Evolutionary conservation across 371 early-diverging fungal genomes (phyloP).

Genomic region (Enterospora canceri): DNA sequence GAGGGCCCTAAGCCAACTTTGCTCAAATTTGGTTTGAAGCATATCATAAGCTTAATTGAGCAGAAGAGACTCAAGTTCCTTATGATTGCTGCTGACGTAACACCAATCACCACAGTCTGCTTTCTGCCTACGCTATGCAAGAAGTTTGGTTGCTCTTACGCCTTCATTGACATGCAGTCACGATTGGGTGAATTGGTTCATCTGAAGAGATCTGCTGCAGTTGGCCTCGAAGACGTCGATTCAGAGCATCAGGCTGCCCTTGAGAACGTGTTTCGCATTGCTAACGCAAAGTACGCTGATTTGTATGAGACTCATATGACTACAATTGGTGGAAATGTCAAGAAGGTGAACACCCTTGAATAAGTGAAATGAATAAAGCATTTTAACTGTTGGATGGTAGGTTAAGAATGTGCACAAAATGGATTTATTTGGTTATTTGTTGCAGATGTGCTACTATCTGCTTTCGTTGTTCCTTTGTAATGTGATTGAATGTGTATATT

Average conservation of each 20-base stretch:
- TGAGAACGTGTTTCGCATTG: constrained; percentile 23
- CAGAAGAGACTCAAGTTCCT: constrained; percentile 93
- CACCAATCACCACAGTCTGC: constrained; percentile 92
- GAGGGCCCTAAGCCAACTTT: constrained; percentile 78
- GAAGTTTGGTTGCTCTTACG: constrained; percentile 98
- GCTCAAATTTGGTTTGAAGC: constrained; percentile 96
- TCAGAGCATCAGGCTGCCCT: constrained; percentile 64
- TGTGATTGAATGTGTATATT: no score
- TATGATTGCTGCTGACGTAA: constrained; percentile 93
- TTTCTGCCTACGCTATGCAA: constrained; percentile 98
- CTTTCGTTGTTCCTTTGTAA: background rate
- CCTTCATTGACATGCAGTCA: constrained; percentile 89
- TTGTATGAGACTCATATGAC: constrained; percentile 50
- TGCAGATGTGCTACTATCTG: background rate
- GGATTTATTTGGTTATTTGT: background rate
- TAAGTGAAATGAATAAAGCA: background rate
- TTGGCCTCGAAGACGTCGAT: constrained; percentile 79
- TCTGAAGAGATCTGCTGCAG: constrained; percentile 91
- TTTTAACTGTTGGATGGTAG: background rate
- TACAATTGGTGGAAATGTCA: constrained; percentile 41
- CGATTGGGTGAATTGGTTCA: constrained; percentile 90
- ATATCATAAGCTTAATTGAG: constrained; percentile 89
- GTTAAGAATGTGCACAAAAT: background rate
- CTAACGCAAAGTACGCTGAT: constrained; percentile 47
- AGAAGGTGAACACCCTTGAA: background rate